phyloP scores from a whole-genome alignment of 192 early-diverging fungal species.

The Coemansia guatemalensis region DNA sequence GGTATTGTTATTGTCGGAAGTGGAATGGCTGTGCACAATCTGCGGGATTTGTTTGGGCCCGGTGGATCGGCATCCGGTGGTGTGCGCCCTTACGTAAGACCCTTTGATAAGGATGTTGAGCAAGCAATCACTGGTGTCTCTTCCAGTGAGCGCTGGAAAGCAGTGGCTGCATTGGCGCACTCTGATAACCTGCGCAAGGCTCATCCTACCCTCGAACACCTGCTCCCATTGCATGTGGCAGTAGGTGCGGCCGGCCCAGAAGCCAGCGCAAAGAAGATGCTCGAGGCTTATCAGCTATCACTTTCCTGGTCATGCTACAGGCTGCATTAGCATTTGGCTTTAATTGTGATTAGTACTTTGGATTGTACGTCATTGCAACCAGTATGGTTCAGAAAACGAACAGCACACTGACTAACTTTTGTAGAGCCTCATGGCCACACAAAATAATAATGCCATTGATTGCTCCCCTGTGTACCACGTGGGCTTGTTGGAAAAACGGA shows the following conservation, averaged over 20 bases:
- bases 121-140: conserved; percentile 20
- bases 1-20: conserved; percentile 65
- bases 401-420: too few relatives aligned
- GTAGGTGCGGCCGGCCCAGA: conserved; percentile 59
- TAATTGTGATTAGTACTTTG: too few relatives aligned
- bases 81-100: conserved; percentile 54
- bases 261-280: conserved; percentile 33
- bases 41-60: conserved; percentile 53
- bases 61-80: conserved; percentile 13
- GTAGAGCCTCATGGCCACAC: too few relatives aligned
- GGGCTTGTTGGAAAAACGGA: too few relatives aligned
- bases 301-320: conserved; percentile 47
- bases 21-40: conserved; percentile 68
- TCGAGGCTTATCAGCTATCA: conserved; percentile 34
- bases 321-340: conserved; percentile 8
- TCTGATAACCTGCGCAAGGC: conserved; percentile 52
- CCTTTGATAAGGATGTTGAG: conserved; percentile 64
- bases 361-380: background rate
- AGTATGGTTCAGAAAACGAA: too few relatives aligned
- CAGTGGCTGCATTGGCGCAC: conserved; percentile 39
- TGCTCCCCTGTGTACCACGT: too few relatives aligned
- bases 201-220: conserved; percentile 69
- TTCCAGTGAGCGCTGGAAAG: conserved; percentile 37
- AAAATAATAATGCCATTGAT: too few relatives aligned
- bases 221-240: conserved; percentile 68